A percentile compares a stretch with the other conserved stretches of the same genome.
These are phyloP conservation scores for Erigeron philadelphicus DNA, from an alignment of 140 eudicot genomes.

Conservation along the genomic window DNA sequence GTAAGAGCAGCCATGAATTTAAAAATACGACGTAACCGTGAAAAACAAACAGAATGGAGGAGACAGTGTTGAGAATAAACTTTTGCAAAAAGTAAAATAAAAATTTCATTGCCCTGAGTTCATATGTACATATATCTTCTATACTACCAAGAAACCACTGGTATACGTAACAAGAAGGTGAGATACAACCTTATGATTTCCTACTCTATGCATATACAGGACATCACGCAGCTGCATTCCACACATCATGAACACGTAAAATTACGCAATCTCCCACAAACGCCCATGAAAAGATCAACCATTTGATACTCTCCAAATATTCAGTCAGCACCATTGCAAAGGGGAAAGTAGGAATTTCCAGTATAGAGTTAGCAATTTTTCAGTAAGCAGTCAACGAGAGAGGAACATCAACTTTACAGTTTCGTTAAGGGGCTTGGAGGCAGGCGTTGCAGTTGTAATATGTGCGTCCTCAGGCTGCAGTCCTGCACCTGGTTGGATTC, in stretches of 20 bases:
- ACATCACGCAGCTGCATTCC: constrained; percentile 18
- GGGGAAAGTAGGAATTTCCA: constrained; percentile 28
- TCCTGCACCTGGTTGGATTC: constrained; percentile 49
- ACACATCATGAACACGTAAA: constrained; percentile 15
- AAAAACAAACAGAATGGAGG: not conserved
- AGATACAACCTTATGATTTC: constrained; percentile 20
- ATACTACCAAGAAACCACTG: constrained; percentile 20
- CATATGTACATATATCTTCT: constrained; percentile 28
- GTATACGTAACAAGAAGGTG: constrained; percentile 20
- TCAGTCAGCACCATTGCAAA: constrained; percentile 16
- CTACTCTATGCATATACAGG: constrained; percentile 30
- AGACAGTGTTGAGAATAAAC: not conserved
- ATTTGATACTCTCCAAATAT: constrained; percentile 13
- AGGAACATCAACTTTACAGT: constrained; percentile 28
- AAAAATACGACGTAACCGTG: not conserved
- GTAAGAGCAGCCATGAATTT: not conserved
- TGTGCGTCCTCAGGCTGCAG: constrained; percentile 60
- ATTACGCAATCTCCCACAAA: constrained; percentile 13
- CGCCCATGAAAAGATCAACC: constrained; percentile 20
- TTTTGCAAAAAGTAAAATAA: constrained; percentile 1
- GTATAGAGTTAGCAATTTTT: constrained; percentile 35
- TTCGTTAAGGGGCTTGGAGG: constrained; percentile 27
- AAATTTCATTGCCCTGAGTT: constrained; percentile 11
- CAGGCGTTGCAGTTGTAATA: constrained; percentile 40
- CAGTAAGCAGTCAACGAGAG: constrained; percentile 39